Conservation (phyloP, 768 basidiomycete species). For the Lactarius sp. region DNA sequence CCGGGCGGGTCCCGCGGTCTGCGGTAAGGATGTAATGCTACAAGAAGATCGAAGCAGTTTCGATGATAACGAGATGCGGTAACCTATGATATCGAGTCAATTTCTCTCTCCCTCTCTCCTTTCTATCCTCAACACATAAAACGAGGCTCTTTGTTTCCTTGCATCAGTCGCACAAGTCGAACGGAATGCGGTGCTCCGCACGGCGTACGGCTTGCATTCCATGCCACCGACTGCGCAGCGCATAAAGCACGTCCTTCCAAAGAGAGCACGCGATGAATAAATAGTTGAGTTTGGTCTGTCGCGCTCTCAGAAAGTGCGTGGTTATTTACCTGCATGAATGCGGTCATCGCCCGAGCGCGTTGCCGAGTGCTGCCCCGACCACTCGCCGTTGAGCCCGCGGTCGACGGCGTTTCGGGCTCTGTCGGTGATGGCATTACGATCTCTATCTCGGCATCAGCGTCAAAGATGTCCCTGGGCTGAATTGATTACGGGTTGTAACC, state of each 20-base stretch:
- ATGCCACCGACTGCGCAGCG: slow-evolving; percentile 15
- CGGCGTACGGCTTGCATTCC: slow-evolving; percentile 10
- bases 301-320: too few relatives aligned
- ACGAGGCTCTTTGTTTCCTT: background rate
- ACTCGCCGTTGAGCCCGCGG: slow-evolving; percentile 1
- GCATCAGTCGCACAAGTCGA: slow-evolving; percentile 20
- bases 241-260: slow-evolving; percentile 7
- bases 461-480: slow-evolving; percentile 25
- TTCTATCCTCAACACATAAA: background rate
- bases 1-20: background rate
- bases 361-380: background rate
- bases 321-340: slow-evolving; percentile 15
- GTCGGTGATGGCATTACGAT: slow-evolving; percentile 20
- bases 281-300: background rate
- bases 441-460: slow-evolving; percentile 22
- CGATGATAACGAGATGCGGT: slow-evolving; percentile 2
- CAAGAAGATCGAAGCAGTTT: slow-evolving; percentile 6
- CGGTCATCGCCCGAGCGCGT: background rate
- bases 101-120: background rate
- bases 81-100: background rate
- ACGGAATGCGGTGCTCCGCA: slow-evolving; percentile 13
- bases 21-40: slow-evolving; percentile 11
- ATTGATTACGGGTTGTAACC: background rate
- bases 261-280: background rate
- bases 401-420: slow-evolving; percentile 8